Conservation (phyloP, 306 rosid genomes). For the Rosa lucieae region DNA sequence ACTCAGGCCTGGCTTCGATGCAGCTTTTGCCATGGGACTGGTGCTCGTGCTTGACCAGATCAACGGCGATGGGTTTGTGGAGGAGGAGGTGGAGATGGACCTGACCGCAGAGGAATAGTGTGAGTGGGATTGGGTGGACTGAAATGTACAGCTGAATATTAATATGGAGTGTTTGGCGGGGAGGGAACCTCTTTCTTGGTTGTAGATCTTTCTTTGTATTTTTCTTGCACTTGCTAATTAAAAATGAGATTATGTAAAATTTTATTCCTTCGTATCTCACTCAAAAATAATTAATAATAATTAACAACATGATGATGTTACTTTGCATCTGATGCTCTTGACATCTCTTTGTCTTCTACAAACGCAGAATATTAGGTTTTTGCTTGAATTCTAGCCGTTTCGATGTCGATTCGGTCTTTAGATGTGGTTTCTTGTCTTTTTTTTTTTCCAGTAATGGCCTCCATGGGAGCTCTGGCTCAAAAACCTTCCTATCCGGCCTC, state of each 20-base stretch:
- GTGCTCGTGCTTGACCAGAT: slow-evolving; percentile 84
- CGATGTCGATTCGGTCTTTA: not conserved
- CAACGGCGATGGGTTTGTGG: slow-evolving; percentile 47
- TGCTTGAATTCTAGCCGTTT: not conserved
- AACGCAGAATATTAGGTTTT: not conserved
- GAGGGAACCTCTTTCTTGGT: not conserved
- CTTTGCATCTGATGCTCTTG: not conserved
- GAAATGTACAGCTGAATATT: not conserved
- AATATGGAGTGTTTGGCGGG: not conserved
- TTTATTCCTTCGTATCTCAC: not conserved
- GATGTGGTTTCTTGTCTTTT: not conserved
- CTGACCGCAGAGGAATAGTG: slow-evolving; percentile 41
- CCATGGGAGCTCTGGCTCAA: not conserved
- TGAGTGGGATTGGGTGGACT: not conserved
- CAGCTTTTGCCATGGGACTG: slow-evolving; percentile 83
- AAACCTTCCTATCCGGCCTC: not conserved
- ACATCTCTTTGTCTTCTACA: not conserved
- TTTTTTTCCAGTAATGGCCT: not conserved
- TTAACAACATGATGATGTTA: not conserved
- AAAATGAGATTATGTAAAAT: slow-evolving; percentile 12
- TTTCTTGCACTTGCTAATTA: slow-evolving; percentile 7
- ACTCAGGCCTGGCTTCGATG: slow-evolving; percentile 81
- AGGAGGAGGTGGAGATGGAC: slow-evolving; percentile 35
- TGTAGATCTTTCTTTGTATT: slow-evolving; percentile 1
- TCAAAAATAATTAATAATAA: not conserved